phyloP scores from a whole-genome alignment of 805 yeast genomes.

The Zygoascus bituminiphila region DNA sequence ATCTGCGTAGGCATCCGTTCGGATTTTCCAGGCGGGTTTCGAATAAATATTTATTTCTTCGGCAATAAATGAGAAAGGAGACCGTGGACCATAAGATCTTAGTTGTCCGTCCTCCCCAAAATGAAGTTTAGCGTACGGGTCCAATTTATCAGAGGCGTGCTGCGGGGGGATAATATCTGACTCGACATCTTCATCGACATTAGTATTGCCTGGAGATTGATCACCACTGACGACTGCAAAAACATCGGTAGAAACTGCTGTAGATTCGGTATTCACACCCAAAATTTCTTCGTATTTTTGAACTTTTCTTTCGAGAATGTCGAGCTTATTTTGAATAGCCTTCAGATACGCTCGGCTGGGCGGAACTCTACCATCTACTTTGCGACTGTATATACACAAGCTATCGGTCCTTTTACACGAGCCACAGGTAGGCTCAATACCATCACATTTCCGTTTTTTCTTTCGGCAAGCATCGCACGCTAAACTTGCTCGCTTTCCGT shows the following conservation, averaged over 20 bases:
- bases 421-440: slow-evolving; percentile 48
- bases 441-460: slow-evolving; percentile 64
- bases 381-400: slow-evolving; percentile 11
- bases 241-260: background rate
- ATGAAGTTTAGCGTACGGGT: slow-evolving; percentile 6
- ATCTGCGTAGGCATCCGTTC: slow-evolving; percentile 1
- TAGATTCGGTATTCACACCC: background rate
- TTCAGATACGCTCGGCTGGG: slow-evolving; percentile 9
- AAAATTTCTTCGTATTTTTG: background rate
- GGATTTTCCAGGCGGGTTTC: slow-evolving; percentile 1
- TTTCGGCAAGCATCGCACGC: slow-evolving; percentile 85
- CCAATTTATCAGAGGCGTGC: slow-evolving; percentile 5
- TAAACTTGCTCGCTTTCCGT: slow-evolving; percentile 53
- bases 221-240: background rate
- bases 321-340: slow-evolving; percentile 9
- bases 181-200: background rate
- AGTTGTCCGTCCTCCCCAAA: slow-evolving; percentile 13
- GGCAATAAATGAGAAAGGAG: slow-evolving; percentile 7
- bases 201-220: background rate
- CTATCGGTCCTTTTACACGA: slow-evolving; percentile 8
- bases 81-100: slow-evolving; percentile 12
- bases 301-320: slow-evolving; percentile 8
- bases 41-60: slow-evolving; percentile 1
- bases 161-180: background rate
- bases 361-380: slow-evolving; percentile 8